A percentile compares a stretch with the other conserved stretches of the same genome.
Conservation (phyloP, 208 protist genomes). For the Crithidia bombi region DNA sequence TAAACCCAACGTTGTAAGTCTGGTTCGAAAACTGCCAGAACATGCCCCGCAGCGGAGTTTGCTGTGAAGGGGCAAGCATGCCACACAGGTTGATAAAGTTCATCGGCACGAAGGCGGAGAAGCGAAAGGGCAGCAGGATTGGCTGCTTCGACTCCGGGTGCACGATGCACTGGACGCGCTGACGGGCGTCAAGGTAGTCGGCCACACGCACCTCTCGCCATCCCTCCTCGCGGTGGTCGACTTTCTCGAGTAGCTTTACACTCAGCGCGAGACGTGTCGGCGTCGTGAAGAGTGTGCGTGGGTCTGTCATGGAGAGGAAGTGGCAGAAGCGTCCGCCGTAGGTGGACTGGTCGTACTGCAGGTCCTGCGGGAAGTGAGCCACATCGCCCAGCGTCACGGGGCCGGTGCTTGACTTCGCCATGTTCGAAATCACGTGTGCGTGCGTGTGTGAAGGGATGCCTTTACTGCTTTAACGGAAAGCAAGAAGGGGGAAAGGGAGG, state of each 20-base stretch:
- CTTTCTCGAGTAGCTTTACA: slow-evolving; percentile 37
- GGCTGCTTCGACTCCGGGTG: slow-evolving; percentile 82
- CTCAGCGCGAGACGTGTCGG: slow-evolving; percentile 35
- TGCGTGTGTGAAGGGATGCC: background rate
- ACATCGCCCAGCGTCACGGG: slow-evolving; percentile 43
- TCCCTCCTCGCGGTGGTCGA: slow-evolving; percentile 25
- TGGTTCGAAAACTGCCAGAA: slow-evolving; percentile 92
- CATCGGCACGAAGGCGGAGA: slow-evolving; percentile 89
- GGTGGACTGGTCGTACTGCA: slow-evolving; percentile 44
- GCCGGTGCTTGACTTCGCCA: background rate
- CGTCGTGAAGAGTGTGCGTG: slow-evolving; percentile 51
- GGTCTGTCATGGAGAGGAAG: slow-evolving; percentile 61
- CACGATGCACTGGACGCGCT: slow-evolving; percentile 59
- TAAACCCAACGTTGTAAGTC: slow-evolving; percentile 92
- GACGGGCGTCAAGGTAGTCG: slow-evolving; percentile 48
- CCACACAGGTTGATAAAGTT: slow-evolving; percentile 86
- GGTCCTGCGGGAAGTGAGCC: slow-evolving; percentile 40
- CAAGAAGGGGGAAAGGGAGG: background rate
- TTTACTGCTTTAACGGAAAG: too few species aligned
- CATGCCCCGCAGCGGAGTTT: slow-evolving; percentile 58
- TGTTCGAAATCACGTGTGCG: background rate
- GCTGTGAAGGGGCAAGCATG: slow-evolving; percentile 75
- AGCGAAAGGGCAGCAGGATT: slow-evolving; percentile 82
- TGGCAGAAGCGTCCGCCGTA: slow-evolving; percentile 45
- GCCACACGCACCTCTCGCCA: slow-evolving; percentile 38